phyloP scores from a whole-genome alignment of 495 filamentous ascomycete genomes.

The Penicillium riverlandense region DNA sequence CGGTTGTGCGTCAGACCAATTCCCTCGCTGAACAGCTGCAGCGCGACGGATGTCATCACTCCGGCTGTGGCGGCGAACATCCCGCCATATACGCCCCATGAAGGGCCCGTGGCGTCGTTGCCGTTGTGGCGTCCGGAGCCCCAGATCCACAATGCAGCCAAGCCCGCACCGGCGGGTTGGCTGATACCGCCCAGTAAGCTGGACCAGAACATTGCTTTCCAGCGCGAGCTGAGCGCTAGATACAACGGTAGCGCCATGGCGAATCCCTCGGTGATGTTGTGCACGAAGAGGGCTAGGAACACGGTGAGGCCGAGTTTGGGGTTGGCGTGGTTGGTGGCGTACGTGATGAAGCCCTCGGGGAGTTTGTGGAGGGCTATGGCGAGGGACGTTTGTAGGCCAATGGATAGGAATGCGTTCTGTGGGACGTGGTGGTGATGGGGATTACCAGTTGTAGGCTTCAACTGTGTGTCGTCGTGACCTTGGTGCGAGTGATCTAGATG shows the following conservation, averaged over 20 bases:
- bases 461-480: slow-evolving; percentile 15
- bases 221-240: slow-evolving; percentile 69
- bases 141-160: slow-evolving; percentile 80
- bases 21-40: slow-evolving; percentile 85
- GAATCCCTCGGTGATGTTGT: slow-evolving; percentile 97
- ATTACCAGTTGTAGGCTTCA: slow-evolving; percentile 22
- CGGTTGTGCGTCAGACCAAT: slow-evolving; percentile 73
- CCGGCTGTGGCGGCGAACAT: slow-evolving; percentile 88
- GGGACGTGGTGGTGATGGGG: slow-evolving; percentile 96
- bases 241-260: slow-evolving; percentile 88
- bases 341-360: slow-evolving; percentile 97
- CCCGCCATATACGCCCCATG: slow-evolving; percentile 72
- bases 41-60: slow-evolving; percentile 87
- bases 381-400: slow-evolving; percentile 86
- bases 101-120: slow-evolving; percentile 38
- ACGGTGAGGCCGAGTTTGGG: slow-evolving; percentile 80
- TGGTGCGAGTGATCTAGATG: not conserved
- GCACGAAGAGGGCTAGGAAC: slow-evolving; percentile 92
- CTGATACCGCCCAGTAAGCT: slow-evolving; percentile 75
- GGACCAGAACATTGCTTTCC: slow-evolving; percentile 77
- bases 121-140: slow-evolving; percentile 42
- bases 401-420: slow-evolving; percentile 84
- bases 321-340: slow-evolving; percentile 94
- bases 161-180: slow-evolving; percentile 77
- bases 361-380: slow-evolving; percentile 96